Evolutionary conservation across 164 flowering plant genomes (phyloP).

Genomic region (Vitis riparia): DNA sequence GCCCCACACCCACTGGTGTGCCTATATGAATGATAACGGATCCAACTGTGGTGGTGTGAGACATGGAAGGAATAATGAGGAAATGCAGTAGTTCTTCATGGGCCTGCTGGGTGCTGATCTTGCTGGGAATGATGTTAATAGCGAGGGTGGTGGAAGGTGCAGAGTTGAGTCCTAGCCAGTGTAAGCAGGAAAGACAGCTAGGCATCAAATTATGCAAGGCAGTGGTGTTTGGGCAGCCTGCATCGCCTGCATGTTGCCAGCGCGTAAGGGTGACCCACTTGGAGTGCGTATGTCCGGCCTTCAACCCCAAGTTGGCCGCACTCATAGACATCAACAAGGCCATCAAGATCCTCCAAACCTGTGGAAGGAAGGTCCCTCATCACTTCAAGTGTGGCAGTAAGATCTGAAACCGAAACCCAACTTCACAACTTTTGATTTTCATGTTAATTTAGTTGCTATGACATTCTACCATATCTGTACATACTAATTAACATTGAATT

Average conservation of each 20-base stretch:
- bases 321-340: not conserved
- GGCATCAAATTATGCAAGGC: not conserved
- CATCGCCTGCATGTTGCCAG: conserved; percentile 7
- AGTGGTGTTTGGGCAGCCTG: conserved; percentile 4
- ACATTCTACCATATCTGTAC: too few relatives aligned
- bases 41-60: too few relatives aligned
- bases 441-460: too few relatives aligned
- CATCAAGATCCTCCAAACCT: conserved; percentile 1
- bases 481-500: too few relatives aligned
- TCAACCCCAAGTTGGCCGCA: conserved; percentile 14
- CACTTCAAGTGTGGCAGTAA: conserved; percentile 17
- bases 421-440: too few relatives aligned
- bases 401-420: too few relatives aligned
- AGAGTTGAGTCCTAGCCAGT: conserved; percentile 7
- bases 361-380: conserved; percentile 15
- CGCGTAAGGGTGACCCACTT: conserved; percentile 7
- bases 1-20: too few relatives aligned
- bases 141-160: not conserved
- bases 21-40: too few relatives aligned
- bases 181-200: conserved; percentile 7
- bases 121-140: not conserved
- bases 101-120: not conserved
- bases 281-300: conserved; percentile 13
- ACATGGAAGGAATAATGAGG: too few relatives aligned
- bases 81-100: not conserved